A percentile compares a stretch with the other conserved stretches of the same genome.
Evolutionary conservation across 2,329 filamentous ascomycete species (phyloP).

Genomic region (Beauveria scarabaeidicola): DNA sequence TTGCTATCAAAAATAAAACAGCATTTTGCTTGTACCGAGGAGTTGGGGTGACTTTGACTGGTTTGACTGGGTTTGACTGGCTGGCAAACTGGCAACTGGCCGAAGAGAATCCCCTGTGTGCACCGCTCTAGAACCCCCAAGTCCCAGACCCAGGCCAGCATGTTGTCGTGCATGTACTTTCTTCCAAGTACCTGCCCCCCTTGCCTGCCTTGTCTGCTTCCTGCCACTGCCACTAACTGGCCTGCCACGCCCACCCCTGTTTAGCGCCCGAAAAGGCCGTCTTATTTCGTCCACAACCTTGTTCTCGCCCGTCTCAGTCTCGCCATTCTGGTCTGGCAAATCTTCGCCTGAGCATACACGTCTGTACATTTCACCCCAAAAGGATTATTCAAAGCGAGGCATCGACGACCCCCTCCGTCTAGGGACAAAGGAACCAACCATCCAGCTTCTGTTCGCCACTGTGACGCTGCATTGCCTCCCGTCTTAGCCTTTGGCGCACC

Average conservation of each 20-base stretch:
- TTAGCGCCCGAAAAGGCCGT: constrained; percentile 1
- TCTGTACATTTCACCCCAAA: neutral
- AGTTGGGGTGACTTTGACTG: too few relatives aligned
- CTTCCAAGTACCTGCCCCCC: neutral
- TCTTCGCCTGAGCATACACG: constrained; percentile 7
- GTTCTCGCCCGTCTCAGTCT: neutral
- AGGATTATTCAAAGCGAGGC: neutral
- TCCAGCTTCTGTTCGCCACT: neutral
- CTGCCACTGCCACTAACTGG: neutral
- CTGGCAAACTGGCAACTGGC: too few relatives aligned
- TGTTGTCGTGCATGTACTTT: neutral
- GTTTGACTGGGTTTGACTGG: too few relatives aligned
- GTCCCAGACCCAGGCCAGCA: too few relatives aligned
- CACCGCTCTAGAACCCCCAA: too few relatives aligned
- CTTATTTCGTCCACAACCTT: neutral
- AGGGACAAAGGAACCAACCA: neutral
- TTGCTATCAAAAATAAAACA: neutral
- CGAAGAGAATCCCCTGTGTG: too few relatives aligned
- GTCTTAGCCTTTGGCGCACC: neutral
- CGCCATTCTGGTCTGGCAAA: neutral
- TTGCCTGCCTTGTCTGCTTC: too few relatives aligned
- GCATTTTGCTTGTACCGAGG: neutral
- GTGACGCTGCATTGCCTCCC: neutral
- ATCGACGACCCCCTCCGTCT: neutral
- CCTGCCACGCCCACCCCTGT: neutral